Conservation (phyloP, 176 grass and related monocot species). For the Guadua angustifolia region DNA sequence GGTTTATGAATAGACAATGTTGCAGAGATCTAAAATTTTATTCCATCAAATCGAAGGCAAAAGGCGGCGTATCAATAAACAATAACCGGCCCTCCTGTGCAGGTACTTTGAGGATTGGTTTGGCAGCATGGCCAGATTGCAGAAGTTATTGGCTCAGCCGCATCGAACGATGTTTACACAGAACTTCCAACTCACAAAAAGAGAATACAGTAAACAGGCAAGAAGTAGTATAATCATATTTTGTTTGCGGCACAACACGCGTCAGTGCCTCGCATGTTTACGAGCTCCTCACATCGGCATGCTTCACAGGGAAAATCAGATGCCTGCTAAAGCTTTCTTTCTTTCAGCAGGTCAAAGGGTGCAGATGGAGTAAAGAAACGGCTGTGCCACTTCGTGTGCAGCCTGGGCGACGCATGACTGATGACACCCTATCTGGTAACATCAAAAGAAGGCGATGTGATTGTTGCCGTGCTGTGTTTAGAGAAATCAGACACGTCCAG, state of each 20-base stretch:
- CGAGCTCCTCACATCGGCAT: not conserved
- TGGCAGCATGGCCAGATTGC: conserved; percentile 40
- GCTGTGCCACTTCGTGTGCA: conserved; percentile 26
- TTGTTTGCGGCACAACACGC: not conserved
- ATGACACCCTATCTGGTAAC: conserved; percentile 42
- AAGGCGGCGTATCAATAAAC: not conserved
- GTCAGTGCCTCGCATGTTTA: conserved; percentile 47
- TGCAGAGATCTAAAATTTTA: not conserved
- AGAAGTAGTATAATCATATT: not conserved
- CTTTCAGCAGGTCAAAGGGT: conserved; percentile 43
- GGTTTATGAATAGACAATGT: not conserved
- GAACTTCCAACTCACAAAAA: conserved; percentile 15
- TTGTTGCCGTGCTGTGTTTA: conserved; percentile 23
- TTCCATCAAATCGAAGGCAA: not conserved
- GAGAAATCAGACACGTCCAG: not conserved
- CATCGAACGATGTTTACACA: not conserved
- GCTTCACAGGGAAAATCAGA: conserved; percentile 48
- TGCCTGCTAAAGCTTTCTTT: conserved; percentile 40
- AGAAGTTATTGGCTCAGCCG: conserved; percentile 38
- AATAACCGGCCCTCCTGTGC: not conserved
- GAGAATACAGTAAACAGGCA: not conserved
- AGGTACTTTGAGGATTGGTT: not conserved
- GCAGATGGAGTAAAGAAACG: conserved; percentile 36
- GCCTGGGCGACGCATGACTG: conserved; percentile 45
- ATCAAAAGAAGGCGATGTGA: conserved; percentile 24